Percentiles rank a stretch among this genome's conserved stretches.
phyloP scores from a whole-genome alignment of 1,284 basidiomycete genomes.

The Ustilago trichophora region DNA sequence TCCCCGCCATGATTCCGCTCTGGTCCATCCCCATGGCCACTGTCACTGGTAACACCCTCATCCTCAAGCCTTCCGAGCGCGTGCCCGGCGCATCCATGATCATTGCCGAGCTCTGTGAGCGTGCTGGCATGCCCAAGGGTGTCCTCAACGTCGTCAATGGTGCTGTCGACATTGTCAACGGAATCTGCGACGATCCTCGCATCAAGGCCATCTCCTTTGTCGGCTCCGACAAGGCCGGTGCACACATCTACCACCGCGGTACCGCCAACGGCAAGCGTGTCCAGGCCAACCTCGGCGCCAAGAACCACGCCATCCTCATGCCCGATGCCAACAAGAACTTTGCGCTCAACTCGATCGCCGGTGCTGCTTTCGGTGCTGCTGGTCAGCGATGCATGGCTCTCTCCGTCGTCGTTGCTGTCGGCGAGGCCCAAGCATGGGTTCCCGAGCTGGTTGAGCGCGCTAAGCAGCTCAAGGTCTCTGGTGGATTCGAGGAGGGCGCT shows the following conservation, averaged over 20 bases:
- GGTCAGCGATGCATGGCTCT: slow-evolving; percentile 82
- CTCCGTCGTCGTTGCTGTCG: slow-evolving; percentile 78
- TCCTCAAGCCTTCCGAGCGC: slow-evolving; percentile 94
- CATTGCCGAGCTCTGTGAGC: slow-evolving; percentile 89
- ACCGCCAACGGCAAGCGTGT: slow-evolving; percentile 90
- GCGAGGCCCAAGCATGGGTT: slow-evolving; percentile 82
- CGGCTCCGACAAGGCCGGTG: slow-evolving; percentile 91
- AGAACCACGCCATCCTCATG: slow-evolving; percentile 82
- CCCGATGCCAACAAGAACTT: slow-evolving; percentile 96
- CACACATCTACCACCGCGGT: slow-evolving; percentile 84
- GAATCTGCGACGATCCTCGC: slow-evolving; percentile 87
- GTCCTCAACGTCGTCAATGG: slow-evolving; percentile 77
- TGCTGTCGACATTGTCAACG: slow-evolving; percentile 86
- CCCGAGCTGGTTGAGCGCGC: slow-evolving; percentile 87
- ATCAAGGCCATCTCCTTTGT: slow-evolving; percentile 97
- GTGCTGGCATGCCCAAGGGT: slow-evolving; percentile 72
- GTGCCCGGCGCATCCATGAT: slow-evolving; percentile 98
- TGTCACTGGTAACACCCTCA: slow-evolving; percentile 91
- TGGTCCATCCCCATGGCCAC: slow-evolving; percentile 76
- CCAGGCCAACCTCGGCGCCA: slow-evolving; percentile 93
- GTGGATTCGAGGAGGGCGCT: slow-evolving; percentile 85
- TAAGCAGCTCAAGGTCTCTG: slow-evolving; percentile 81
- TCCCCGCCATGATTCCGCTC: slow-evolving; percentile 87
- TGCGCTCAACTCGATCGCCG: slow-evolving; percentile 89
- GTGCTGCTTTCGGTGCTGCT: slow-evolving; percentile 95